A percentile compares a stretch with the other conserved stretches of the same genome.
Conservation (phyloP, 306 rosid genomes). For the Vigna nakashimae region DNA sequence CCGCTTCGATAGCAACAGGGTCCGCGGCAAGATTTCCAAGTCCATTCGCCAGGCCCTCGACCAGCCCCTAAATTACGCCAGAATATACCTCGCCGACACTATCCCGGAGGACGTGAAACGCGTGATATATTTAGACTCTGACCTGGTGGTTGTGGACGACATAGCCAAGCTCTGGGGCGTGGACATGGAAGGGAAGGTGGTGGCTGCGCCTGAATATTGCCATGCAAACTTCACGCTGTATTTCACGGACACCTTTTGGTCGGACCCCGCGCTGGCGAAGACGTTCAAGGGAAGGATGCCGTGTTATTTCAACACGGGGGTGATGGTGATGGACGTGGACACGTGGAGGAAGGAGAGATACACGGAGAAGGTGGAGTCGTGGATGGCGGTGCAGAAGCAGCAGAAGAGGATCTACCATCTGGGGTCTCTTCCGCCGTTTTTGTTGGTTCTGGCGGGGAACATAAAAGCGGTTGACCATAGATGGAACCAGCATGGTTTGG, state of each 20-base stretch:
- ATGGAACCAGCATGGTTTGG: slow-evolving; percentile 84
- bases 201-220: slow-evolving; percentile 79
- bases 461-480: slow-evolving; percentile 70
- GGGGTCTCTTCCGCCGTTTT: slow-evolving; percentile 74
- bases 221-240: slow-evolving; percentile 62
- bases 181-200: slow-evolving; percentile 63
- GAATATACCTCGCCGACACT: slow-evolving; percentile 66
- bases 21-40: slow-evolving; percentile 64
- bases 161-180: slow-evolving; percentile 70
- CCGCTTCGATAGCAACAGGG: slow-evolving; percentile 52
- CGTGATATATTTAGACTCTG: slow-evolving; percentile 69
- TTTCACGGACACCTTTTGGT: slow-evolving; percentile 63
- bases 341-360: slow-evolving; percentile 65
- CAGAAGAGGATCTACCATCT: slow-evolving; percentile 64
- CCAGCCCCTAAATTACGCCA: slow-evolving; percentile 70
- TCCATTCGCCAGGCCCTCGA: slow-evolving; percentile 71
- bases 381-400: slow-evolving; percentile 70
- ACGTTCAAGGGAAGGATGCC: slow-evolving; percentile 63
- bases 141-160: slow-evolving; percentile 70
- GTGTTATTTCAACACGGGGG: slow-evolving; percentile 77
- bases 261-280: slow-evolving; percentile 40
- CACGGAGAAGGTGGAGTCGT: slow-evolving; percentile 62
- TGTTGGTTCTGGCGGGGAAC: slow-evolving; percentile 74
- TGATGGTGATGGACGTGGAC: slow-evolving; percentile 77
- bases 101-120: slow-evolving; percentile 56